A percentile compares a stretch with the other conserved stretches of the same genome.
Evolutionary conservation across 2,329 filamentous ascomycete species (phyloP).

Genomic region (Alternaria consortialis): DNA sequence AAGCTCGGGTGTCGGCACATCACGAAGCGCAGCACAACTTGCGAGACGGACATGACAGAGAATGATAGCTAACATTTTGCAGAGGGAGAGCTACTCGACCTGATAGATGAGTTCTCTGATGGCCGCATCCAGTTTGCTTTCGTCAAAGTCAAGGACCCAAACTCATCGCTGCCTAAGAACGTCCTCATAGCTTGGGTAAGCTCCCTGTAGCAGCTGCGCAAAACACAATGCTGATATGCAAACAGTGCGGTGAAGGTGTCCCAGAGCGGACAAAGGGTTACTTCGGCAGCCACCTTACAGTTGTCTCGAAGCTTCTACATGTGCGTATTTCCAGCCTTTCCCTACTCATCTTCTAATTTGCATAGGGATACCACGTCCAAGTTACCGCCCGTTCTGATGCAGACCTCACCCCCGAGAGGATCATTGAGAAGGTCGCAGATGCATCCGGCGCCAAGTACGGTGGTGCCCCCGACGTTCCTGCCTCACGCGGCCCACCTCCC

Average conservation of each 20-base stretch:
- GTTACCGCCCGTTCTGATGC: constrained; percentile 92
- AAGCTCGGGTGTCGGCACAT: constrained; percentile 20
- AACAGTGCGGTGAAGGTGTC: constrained; percentile 88
- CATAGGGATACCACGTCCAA: constrained; percentile 90
- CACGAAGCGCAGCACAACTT: background rate
- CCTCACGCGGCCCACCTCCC: constrained; percentile 68
- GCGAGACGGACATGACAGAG: background rate
- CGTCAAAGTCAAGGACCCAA: constrained; percentile 94
- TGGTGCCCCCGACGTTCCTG: constrained; percentile 65
- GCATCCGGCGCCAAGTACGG: constrained; percentile 96
- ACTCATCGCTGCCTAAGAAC: constrained; percentile 86
- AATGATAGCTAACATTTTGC: constrained; percentile 36
- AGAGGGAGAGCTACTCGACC: constrained; percentile 90
- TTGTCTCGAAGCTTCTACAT: constrained; percentile 90
- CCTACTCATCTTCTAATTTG: constrained; percentile 35
- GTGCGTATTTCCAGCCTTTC: constrained; percentile 54
- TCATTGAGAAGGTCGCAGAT: constrained; percentile 93
- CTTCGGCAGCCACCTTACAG: constrained; percentile 91
- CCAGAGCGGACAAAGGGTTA: constrained; percentile 99
- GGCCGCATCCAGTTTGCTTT: constrained; percentile 97
- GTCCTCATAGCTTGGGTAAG: constrained; percentile 88
- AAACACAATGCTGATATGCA: constrained; percentile 18
- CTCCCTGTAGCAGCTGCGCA: background rate
- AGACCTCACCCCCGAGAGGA: constrained; percentile 85
- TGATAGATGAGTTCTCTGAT: constrained; percentile 96